Percentiles rank a stretch among this genome's conserved stretches.
Conservation (phyloP, 345 rosid species). For the Melaleuca quinquenervia region DNA sequence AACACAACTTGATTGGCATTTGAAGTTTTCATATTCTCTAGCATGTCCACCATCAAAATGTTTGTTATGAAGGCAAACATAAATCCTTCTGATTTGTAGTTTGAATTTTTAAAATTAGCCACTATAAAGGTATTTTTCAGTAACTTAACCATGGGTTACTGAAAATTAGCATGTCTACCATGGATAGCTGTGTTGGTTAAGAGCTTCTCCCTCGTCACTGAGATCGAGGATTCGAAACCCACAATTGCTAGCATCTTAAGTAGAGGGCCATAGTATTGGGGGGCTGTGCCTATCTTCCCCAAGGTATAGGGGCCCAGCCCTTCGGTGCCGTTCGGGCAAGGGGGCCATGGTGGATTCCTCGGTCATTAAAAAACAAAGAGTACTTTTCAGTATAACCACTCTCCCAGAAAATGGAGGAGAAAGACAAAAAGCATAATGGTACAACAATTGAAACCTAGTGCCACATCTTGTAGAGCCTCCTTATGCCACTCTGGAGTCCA, state of each 20-base stretch:
- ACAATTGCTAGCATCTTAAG: no score
- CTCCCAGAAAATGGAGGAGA: neutral
- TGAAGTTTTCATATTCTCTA: neutral
- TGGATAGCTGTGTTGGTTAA: no score
- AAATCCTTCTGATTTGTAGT: neutral
- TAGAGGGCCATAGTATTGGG: no score
- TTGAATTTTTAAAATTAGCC: neutral
- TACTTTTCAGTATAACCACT: neutral
- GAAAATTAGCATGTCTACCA: no score
- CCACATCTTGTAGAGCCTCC: neutral
- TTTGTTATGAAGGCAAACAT: neutral
- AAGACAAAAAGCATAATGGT: neutral
- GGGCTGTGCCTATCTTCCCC: no score
- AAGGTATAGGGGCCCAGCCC: no score
- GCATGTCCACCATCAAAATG: neutral
- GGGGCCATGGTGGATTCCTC: no score
- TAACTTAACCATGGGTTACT: no score
- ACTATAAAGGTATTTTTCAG: neutral
- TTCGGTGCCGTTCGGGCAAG: no score
- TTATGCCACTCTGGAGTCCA: neutral
- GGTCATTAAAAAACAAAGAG: no score
- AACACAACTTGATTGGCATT: neutral
- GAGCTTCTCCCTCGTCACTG: no score
- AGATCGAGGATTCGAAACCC: no score
- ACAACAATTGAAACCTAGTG: neutral